phyloP scores from a whole-genome alignment of 2,329 filamentous ascomycete genomes.

The Clarireedia monteithiana region DNA sequence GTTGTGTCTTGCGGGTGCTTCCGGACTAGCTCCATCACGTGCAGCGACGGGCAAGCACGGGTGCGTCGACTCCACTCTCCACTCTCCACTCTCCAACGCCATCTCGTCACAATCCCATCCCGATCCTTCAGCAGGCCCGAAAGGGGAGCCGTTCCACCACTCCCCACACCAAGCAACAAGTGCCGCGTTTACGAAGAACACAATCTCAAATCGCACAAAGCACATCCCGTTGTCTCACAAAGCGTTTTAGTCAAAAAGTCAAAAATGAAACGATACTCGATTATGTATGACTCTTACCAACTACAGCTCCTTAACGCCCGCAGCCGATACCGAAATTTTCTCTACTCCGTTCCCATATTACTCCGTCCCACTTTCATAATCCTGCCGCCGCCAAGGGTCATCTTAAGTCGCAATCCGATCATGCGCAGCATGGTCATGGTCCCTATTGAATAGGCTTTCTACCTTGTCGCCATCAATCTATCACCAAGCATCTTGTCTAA shows the following conservation, averaged over 20 bases:
- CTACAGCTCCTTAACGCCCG: background rate
- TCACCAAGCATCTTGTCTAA: constrained; percentile 2
- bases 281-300: background rate
- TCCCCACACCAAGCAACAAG: too few species aligned
- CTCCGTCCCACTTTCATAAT: background rate
- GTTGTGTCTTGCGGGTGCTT: too few species aligned
- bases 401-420: background rate
- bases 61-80: too few species aligned
- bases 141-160: too few species aligned
- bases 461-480: constrained; percentile 5
- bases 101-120: too few species aligned
- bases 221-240: too few species aligned
- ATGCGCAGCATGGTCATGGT: background rate
- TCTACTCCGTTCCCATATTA: background rate
- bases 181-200: too few species aligned
- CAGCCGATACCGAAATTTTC: background rate
- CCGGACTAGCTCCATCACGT: too few species aligned
- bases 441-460: background rate
- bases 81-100: too few species aligned
- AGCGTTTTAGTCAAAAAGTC: background rate
- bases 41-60: too few species aligned
- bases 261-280: background rate
- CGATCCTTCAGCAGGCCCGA: too few species aligned
- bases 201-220: too few species aligned
- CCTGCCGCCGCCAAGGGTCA: background rate